Evolutionary conservation across 495 filamentous ascomycete species (phyloP).

Genomic region (Penicillium desertorum): DNA sequence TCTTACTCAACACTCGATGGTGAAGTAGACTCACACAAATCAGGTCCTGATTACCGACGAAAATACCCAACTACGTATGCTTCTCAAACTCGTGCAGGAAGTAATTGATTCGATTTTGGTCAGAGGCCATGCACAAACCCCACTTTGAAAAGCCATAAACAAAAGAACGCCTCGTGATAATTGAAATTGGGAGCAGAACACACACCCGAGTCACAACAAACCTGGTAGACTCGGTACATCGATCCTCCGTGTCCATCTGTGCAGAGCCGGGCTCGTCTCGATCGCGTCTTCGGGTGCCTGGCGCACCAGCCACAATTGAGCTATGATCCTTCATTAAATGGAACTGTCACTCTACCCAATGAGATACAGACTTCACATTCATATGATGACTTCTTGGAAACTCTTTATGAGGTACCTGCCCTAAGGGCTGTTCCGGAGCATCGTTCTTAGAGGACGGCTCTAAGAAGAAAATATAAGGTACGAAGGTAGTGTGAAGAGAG

Average conservation of each 20-base stretch:
- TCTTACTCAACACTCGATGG: background rate
- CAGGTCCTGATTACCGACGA: background rate
- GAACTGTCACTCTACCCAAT: too few species aligned
- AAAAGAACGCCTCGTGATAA: conserved; percentile 28
- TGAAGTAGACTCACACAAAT: background rate
- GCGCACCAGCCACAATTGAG: too few species aligned
- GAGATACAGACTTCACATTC: too few species aligned
- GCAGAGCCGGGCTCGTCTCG: background rate
- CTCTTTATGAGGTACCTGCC: too few species aligned
- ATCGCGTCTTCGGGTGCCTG: background rate
- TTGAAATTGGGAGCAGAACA: conserved; percentile 17
- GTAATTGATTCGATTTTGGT: conserved; percentile 25
- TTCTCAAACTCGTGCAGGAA: conserved; percentile 1
- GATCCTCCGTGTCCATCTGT: conserved; percentile 1
- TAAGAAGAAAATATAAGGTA: too few species aligned
- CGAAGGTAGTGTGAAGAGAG: too few species aligned
- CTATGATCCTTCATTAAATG: too few species aligned
- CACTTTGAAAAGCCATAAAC: conserved; percentile 21
- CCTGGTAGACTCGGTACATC: background rate
- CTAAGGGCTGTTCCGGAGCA: too few species aligned
- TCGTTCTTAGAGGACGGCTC: too few species aligned
- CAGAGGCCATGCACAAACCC: conserved; percentile 26
- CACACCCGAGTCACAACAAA: conserved; percentile 1
- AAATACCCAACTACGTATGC: background rate
- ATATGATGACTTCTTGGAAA: too few species aligned